Evolutionary conservation across 176 grass and related monocot species (phyloP).

Genomic region (Urochloa ruziziensis): DNA sequence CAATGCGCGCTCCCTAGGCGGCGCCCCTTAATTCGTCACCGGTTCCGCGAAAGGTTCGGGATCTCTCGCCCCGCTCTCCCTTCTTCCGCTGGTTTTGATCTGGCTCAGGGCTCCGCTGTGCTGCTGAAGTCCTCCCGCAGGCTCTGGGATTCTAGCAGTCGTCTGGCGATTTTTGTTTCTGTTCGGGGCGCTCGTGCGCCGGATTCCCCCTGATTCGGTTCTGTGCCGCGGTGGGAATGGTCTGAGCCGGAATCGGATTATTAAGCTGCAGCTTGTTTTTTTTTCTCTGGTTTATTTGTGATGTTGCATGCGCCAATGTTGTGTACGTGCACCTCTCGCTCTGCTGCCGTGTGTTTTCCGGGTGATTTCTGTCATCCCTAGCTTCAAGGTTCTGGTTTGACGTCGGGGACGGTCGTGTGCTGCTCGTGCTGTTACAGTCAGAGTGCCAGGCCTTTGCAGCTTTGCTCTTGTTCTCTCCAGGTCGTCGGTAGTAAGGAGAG

Average conservation of each 20-base stretch:
- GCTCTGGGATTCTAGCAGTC: neutral
- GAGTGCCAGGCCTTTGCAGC: neutral
- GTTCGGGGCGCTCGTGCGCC: neutral
- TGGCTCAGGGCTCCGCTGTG: neutral
- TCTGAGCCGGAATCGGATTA: neutral
- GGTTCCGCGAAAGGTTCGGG: neutral
- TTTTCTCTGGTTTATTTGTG: neutral
- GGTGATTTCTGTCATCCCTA: neutral
- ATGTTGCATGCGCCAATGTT: neutral
- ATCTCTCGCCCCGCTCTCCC: neutral
- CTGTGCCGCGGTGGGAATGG: neutral
- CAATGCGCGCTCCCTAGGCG: conserved; percentile 12
- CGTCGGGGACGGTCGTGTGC: neutral
- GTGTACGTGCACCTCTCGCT: neutral
- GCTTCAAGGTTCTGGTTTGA: neutral
- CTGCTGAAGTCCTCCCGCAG: neutral
- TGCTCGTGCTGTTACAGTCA: neutral
- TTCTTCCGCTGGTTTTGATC: neutral
- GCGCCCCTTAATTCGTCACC: neutral
- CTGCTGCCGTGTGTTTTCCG: neutral
- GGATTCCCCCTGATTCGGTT: neutral
- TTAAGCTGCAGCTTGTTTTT: neutral
- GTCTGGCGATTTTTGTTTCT: neutral
- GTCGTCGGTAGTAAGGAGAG: neutral
- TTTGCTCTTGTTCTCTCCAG: neutral